These are phyloP conservation scores for Collariella sp. DNA, from an alignment of 495 filamentous ascomycete genomes.

Conservation along the genomic window DNA sequence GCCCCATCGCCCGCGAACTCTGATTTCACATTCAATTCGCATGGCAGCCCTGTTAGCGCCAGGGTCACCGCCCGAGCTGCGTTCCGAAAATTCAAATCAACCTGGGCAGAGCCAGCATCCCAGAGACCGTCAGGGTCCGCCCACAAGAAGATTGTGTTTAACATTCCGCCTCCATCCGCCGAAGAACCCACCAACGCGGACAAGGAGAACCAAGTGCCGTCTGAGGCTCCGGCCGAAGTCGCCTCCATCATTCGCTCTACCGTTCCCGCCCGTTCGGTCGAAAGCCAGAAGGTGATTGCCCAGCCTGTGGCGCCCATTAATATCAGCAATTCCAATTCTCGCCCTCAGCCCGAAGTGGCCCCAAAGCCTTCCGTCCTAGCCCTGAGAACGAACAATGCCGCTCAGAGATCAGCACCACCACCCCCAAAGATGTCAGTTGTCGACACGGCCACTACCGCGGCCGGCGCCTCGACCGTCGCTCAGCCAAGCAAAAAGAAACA, in stretches of 20 bases:
- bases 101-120: conserved; percentile 11
- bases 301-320: conserved; percentile 42
- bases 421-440: conserved; percentile 92
- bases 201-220: conserved; percentile 73
- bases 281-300: conserved; percentile 50
- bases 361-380: conserved; percentile 64
- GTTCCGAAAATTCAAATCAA: conserved; percentile 23
- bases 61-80: conserved; percentile 28
- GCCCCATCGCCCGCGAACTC: conserved; percentile 31
- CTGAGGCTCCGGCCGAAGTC: not conserved
- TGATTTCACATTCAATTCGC: conserved; percentile 33
- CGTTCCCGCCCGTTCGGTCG: conserved; percentile 35
- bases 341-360: conserved; percentile 25
- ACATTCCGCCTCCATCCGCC: conserved; percentile 51
- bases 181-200: conserved; percentile 53
- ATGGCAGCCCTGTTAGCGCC: conserved; percentile 39
- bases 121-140: conserved; percentile 2
- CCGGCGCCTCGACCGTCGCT: conserved; percentile 63
- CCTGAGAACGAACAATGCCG: conserved; percentile 71
- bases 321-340: conserved; percentile 17
- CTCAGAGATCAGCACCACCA: conserved; percentile 69
- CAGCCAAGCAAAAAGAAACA: conserved; percentile 65
- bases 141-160: conserved; percentile 42
- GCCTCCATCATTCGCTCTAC: not conserved
- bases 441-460: conserved; percentile 79